phyloP scores from a whole-genome alignment of 2,329 filamentous ascomycete species.

The Coccinonectria pachysandricola region DNA sequence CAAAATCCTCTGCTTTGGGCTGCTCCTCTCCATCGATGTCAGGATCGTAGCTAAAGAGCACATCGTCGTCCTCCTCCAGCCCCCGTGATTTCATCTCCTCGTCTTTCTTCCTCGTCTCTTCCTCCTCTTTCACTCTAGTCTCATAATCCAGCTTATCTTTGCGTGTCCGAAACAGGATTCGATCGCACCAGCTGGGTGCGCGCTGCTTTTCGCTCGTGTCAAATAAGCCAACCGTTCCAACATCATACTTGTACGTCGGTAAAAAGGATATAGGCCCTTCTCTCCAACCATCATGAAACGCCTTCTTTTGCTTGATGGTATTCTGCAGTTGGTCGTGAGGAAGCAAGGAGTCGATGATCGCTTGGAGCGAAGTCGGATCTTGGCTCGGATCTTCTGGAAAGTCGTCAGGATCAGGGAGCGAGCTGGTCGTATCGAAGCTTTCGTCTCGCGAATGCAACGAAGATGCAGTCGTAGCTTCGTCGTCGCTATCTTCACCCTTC shows the following conservation, averaged over 20 bases:
- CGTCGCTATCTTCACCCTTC: constrained; percentile 33
- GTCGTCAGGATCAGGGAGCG: constrained; percentile 53
- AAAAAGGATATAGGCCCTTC: constrained; percentile 84
- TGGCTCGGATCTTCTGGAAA: constrained; percentile 57
- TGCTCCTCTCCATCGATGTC: constrained; percentile 55
- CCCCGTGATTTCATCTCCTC: constrained; percentile 78
- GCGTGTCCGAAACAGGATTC: constrained; percentile 76
- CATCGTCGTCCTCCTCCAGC: constrained; percentile 69
- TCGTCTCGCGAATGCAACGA: constrained; percentile 23
- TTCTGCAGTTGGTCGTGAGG: constrained; percentile 79
- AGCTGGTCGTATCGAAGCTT: constrained; percentile 30
- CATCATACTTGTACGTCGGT: constrained; percentile 95
- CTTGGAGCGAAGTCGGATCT: constrained; percentile 79
- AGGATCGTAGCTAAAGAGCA: constrained; percentile 85
- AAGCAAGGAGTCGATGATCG: constrained; percentile 75
- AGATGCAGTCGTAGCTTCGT: constrained; percentile 29
- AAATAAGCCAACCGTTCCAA: constrained; percentile 85
- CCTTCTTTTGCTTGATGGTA: constrained; percentile 64
- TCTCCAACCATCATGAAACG: constrained; percentile 84
- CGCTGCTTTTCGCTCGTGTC: constrained; percentile 93
- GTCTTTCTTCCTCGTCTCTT: constrained; percentile 60
- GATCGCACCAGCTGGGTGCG: constrained; percentile 93
- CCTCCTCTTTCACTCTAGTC: constrained; percentile 50
- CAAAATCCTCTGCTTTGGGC: constrained; percentile 9
- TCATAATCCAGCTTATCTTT: constrained; percentile 59